A percentile compares a stretch with the other conserved stretches of the same genome.
Conservation (phyloP, 805 yeast genomes). For the Kuraishia cidri region DNA sequence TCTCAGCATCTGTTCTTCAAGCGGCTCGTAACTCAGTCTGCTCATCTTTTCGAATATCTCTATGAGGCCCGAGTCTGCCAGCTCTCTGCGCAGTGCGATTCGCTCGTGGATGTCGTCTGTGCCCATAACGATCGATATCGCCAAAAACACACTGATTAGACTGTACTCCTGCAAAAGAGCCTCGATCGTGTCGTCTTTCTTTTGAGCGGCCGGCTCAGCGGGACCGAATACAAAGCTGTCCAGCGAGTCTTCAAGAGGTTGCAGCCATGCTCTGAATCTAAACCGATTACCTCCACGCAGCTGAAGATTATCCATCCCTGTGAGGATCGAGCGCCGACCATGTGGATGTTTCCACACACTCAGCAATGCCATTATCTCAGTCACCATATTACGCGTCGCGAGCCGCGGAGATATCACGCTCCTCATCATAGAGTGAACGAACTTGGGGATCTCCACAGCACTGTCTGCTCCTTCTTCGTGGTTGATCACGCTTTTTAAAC, state of each 20-base stretch:
- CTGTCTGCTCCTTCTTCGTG: slow-evolving; percentile 53
- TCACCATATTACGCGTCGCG: slow-evolving; percentile 68
- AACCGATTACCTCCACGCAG: slow-evolving; percentile 22
- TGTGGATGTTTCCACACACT: slow-evolving; percentile 16
- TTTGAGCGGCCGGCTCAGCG: not conserved
- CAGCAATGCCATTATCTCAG: slow-evolving; percentile 61
- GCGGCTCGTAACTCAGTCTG: slow-evolving; percentile 40
- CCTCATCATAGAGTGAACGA: slow-evolving; percentile 56
- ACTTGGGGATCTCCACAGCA: slow-evolving; percentile 32
- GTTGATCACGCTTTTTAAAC: slow-evolving; percentile 68
- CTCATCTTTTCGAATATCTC: slow-evolving; percentile 28
- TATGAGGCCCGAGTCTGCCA: slow-evolving; percentile 49
- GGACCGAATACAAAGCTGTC: slow-evolving; percentile 22
- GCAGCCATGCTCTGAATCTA: slow-evolving; percentile 66
- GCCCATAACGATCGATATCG: slow-evolving; percentile 55
- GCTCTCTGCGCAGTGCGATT: slow-evolving; percentile 47
- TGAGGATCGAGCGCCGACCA: slow-evolving; percentile 18
- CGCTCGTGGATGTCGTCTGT: slow-evolving; percentile 25
- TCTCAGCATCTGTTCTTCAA: slow-evolving; percentile 57
- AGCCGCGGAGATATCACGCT: slow-evolving; percentile 70
- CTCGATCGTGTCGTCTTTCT: not conserved
- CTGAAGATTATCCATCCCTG: slow-evolving; percentile 26
- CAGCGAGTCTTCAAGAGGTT: slow-evolving; percentile 53
- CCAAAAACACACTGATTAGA: slow-evolving; percentile 57
- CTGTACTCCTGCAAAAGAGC: slow-evolving; percentile 44